Evolutionary conservation across 495 filamentous ascomycete species (phyloP), one percentile per base, ranked within the genome.

Genomic region (Aspergillus hancockii): DNA sequence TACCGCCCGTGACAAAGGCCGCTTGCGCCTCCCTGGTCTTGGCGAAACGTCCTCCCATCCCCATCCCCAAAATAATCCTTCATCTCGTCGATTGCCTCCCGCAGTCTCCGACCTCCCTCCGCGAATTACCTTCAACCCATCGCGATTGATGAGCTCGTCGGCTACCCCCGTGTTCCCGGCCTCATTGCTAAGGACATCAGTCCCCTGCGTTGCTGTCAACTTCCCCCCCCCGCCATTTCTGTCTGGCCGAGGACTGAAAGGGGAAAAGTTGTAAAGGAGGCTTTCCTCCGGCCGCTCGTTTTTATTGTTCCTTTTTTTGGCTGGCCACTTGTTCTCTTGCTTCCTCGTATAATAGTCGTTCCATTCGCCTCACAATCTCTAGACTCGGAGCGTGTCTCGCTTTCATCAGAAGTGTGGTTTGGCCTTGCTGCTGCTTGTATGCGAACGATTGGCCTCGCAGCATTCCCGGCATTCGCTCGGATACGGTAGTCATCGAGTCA

Each of bases 221-320:
- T 59, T 61, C 62, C 55, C 60, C 59, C n/a, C 67, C 65, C 58
- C 46, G 63, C 66, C 52, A 64, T 61, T 55, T 60, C 49, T 62
- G 52, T 49, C 58, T 62, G 64, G 61, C 60, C 58, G 65, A 47
- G 19, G 13, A 67, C 53, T 73, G 73, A 75, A 67, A 65, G 71
- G 64, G 68, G 40, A 63, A 66, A 63, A 65, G 58, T 69, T 68
- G 64, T 70, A 76, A 73, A 76, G 74, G 77, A 79, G 75, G 77
- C 71, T 71, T 74, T 72, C 76, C 75, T 78, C 77, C 75, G 73
- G 75, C 71, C 77, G 68, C 71, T 80, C 77, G 75, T 80, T 79
- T 70, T 70, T 57, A 65, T 56, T 63, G 58, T 43, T 72, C 59
- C 68, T 61, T 61, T 54, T 41, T 63, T 61, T 53, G n/a, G n/a